Conservation (phyloP, 495 filamentous ascomycete genomes). For the Aspergillus panamensis region DNA sequence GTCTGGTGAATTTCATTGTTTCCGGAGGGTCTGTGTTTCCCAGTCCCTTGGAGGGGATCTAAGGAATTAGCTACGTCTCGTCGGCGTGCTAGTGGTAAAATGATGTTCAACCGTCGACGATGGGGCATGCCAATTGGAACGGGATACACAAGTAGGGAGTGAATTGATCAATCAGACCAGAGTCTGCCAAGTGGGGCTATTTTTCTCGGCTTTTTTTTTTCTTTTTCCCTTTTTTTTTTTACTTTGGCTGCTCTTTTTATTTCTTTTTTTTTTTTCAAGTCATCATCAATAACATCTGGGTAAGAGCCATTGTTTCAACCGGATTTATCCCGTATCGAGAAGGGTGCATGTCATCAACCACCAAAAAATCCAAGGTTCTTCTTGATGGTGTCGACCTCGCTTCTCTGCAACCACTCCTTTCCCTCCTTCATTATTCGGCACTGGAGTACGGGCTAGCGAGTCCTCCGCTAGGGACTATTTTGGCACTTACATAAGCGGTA, state of each 20-base stretch:
- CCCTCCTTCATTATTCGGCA: not conserved
- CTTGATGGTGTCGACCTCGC: not conserved
- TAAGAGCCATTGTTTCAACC: not conserved
- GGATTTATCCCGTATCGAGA: not conserved
- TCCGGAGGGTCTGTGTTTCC: not conserved
- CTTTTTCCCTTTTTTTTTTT: not conserved
- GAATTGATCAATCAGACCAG: constrained; percentile 14
- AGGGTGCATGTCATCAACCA: not conserved
- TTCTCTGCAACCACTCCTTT: not conserved
- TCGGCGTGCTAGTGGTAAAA: not conserved
- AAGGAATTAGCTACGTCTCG: not conserved
- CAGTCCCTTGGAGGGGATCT: not conserved
- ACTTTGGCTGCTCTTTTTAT: not conserved
- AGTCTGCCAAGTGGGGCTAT: not conserved
- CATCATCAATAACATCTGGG: not conserved
- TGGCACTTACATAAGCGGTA: not conserved
- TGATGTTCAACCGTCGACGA: constrained; percentile 15
- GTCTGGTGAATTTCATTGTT: not conserved
- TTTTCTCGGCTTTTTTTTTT: not conserved
- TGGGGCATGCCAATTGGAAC: constrained; percentile 11
- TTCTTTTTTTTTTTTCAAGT: not conserved
- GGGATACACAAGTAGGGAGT: constrained; percentile 8
- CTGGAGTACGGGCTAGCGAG: not conserved
- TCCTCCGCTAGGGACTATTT: not conserved
- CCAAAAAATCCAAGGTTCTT: not conserved